Base-by-base conservation (phyloP, 208 protist species). In the Porcisia hertigi region DNA sequence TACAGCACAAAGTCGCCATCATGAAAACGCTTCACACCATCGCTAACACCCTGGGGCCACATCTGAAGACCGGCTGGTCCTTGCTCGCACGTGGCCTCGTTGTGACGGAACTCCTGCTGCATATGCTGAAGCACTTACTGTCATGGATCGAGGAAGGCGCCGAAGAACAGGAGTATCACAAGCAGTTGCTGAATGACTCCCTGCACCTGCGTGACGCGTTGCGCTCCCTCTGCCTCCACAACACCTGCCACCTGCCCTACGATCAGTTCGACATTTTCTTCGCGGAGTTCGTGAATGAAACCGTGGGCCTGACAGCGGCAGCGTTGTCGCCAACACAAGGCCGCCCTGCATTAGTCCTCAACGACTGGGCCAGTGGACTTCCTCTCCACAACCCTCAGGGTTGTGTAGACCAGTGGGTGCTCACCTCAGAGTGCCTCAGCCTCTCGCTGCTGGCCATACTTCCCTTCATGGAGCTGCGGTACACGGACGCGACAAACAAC, bases 151-250 rank as follows among this genome's bases (percentile, higher is more conserved):
- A 79, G 69, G 84, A 86, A 67, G 69, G 79, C 45, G 41, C 79
- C 12, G 72, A 75, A 4, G 76, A 81, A 43, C 78, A 82, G 47
- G 74, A 77, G 74, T 75, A 81, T 66, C 78, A 74, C 67, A 76
- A 70, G 67, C 81, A 87, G 78, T 80, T 86, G 34, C 54, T 83
- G n/a, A 81, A 77, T 52, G 84, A 88, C 70, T 84, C 82, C 11
- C 69, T 83, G 47, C 82, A 92, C 73, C 69, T 92, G 59, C 87
- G 86, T 63, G 87, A 94, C 75, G 84, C 90, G 41, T 74, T 94
- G 47, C 84, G 86, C 36, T 76, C 81, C 34, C 67, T 92, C 39
- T 92, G 82, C 73, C 70, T 94, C 62, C 77, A 86, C 63, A 86
- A 72, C 73, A 82, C 83, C 0, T 80, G 84, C 34, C 60, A 80